Conservation (phyloP, 208 protist species). For the Leishmania aethiopica region DNA sequence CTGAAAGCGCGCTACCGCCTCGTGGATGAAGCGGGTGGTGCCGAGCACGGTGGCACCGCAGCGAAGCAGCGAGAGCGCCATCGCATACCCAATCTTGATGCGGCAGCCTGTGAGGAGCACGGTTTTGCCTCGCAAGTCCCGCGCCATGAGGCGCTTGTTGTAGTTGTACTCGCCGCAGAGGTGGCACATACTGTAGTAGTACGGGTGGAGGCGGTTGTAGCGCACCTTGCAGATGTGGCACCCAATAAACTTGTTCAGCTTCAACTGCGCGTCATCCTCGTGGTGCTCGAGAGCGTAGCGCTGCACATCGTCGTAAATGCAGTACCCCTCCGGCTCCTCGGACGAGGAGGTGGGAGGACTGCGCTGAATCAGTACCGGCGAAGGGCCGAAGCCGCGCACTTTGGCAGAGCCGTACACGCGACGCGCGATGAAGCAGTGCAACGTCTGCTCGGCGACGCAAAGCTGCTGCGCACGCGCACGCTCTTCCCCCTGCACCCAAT, state of each 20-base stretch:
- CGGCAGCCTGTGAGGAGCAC: constrained; percentile 93
- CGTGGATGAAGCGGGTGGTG: constrained; percentile 93
- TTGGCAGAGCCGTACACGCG: constrained; percentile 53
- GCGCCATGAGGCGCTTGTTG: constrained; percentile 90
- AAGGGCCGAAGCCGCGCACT: constrained; percentile 44
- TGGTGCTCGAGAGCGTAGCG: constrained; percentile 59
- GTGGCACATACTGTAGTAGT: constrained; percentile 97
- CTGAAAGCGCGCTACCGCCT: constrained; percentile 80
- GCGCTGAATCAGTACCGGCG: constrained; percentile 51
- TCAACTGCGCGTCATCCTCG: constrained; percentile 42
- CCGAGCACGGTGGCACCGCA: constrained; percentile 84
- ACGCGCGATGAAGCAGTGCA: constrained; percentile 75
- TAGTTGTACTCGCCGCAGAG: constrained; percentile 96
- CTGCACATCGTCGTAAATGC: constrained; percentile 76
- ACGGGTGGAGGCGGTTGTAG: constrained; percentile 93
- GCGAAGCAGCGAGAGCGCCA: constrained; percentile 88
- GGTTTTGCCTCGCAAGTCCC: constrained; percentile 91
- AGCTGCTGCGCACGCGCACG: neutral
- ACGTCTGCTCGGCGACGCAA: constrained; percentile 43
- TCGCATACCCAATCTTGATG: constrained; percentile 95
- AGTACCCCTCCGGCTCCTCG: constrained; percentile 75
- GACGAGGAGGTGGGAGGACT: constrained; percentile 56
- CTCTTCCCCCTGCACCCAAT: neutral
- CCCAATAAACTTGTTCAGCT: constrained; percentile 49
- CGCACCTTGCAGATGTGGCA: constrained; percentile 91